A percentile compares a stretch with the other conserved stretches of the same genome.
Conservation (phyloP, 2,329 filamentous ascomycete species). For the Penicillium sp. region DNA sequence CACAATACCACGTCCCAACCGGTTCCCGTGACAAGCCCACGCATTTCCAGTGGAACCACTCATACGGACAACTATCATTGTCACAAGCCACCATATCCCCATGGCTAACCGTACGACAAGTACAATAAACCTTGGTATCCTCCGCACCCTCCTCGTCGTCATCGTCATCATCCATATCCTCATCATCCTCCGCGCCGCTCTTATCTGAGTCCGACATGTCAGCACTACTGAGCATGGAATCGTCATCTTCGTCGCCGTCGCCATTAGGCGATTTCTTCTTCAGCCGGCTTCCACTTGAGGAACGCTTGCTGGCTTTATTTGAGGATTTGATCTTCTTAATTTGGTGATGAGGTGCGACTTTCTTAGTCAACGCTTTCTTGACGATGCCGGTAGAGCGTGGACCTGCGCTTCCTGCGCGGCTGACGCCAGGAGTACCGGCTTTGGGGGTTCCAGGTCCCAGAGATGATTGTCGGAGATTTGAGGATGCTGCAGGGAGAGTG, state of each 20-base stretch:
- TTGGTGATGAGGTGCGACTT: slow-evolving; percentile 55
- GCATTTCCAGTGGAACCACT: slow-evolving; percentile 68
- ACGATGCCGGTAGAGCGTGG: slow-evolving; percentile 44
- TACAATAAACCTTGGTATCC: slow-evolving; percentile 64
- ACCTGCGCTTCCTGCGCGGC: slow-evolving; percentile 59
- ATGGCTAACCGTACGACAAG: slow-evolving; percentile 63
- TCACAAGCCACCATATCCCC: slow-evolving; percentile 68
- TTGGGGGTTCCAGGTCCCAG: slow-evolving; percentile 64
- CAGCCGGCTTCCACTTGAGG: slow-evolving; percentile 41
- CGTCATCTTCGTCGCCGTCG: slow-evolving; percentile 47
- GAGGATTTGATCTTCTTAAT: slow-evolving; percentile 40
- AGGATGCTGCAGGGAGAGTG: slow-evolving; percentile 54
- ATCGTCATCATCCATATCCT: slow-evolving; percentile 47
- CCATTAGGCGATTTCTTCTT: slow-evolving; percentile 46
- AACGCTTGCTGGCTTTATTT: slow-evolving; percentile 42
- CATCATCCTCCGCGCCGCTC: slow-evolving; percentile 33
- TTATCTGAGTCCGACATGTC: slow-evolving; percentile 49
- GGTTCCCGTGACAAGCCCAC: slow-evolving; percentile 61
- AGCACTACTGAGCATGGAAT: slow-evolving; percentile 53
- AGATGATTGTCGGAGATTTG: slow-evolving; percentile 59
- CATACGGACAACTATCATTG: slow-evolving; percentile 61
- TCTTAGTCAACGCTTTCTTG: slow-evolving; percentile 52
- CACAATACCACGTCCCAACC: slow-evolving; percentile 57
- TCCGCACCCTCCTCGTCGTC: slow-evolving; percentile 53
- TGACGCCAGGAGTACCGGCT: slow-evolving; percentile 51